phyloP scores from a whole-genome alignment of 805 yeast genomes.

The Saccharomycodes ludwigii region DNA sequence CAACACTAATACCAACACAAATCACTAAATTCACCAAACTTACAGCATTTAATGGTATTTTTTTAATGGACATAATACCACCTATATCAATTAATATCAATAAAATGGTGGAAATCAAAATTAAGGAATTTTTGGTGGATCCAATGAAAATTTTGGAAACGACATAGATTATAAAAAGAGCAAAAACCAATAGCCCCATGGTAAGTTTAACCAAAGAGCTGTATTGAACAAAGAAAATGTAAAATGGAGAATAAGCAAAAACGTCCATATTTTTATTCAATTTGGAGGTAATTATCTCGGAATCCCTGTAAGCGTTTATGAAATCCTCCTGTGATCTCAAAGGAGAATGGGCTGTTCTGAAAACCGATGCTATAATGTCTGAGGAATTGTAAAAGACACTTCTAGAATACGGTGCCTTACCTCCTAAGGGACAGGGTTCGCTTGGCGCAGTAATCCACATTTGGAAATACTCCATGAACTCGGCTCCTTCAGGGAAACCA shows the following conservation, averaged over 20 bases:
- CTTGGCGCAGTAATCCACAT: conserved; percentile 76
- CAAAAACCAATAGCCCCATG: conserved; percentile 37
- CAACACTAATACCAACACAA: conserved; percentile 90
- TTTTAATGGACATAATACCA: conserved; percentile 68
- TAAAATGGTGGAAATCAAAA: conserved; percentile 45
- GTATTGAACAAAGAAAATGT: conserved; percentile 87
- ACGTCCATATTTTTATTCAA: conserved; percentile 44
- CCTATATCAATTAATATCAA: conserved; percentile 62
- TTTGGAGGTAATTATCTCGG: conserved; percentile 53
- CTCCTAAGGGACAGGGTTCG: conserved; percentile 90
- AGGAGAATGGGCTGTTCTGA: conserved; percentile 71
- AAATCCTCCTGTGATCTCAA: conserved; percentile 75
- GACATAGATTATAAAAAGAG: conserved; percentile 38
- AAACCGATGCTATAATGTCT: conserved; percentile 44
- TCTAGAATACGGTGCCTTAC: conserved; percentile 78
- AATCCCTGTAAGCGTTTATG: conserved; percentile 64
- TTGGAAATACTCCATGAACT: conserved; percentile 58
- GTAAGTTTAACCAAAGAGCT: conserved; percentile 50
- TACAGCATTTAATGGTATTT: conserved; percentile 75
- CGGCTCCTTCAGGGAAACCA: conserved; percentile 68
- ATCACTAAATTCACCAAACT: conserved; percentile 80
- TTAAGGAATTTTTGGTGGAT: conserved; percentile 44
- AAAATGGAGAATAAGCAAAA: conserved; percentile 89
- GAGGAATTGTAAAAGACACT: conserved; percentile 37
- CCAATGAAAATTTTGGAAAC: conserved; percentile 53